Base-by-base conservation (phyloP, 2,329 filamentous ascomycete species). In the Nectriaceae sp. region DNA sequence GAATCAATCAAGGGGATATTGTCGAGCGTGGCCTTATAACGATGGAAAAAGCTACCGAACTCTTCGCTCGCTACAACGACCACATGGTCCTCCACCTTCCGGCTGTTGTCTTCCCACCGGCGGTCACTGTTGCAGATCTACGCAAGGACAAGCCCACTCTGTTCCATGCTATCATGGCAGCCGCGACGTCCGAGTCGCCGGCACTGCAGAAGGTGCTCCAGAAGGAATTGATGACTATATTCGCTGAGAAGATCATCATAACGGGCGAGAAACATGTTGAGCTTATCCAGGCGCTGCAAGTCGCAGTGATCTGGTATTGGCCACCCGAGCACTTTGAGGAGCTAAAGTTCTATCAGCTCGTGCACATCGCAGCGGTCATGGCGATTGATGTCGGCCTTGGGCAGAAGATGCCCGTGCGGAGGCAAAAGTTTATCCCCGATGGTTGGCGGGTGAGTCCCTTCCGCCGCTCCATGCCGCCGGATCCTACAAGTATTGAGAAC, bases 301-400 rank as follows among this genome's bases (percentile, higher is more conserved):
- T 96, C 3, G 77, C 83, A 5, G 83, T 86, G n/a, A 80, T 91
- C 18, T 96, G 90, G 89, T 95, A 96, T 66, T 85, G 84, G 66
- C 89, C 90, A 15, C 90, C 90, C 0, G 85, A 93, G 56, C 81
- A 88, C 59, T 89, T 89, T 50, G 89, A 95, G 62, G 88, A 94
- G 70, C 82, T 93, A 62, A 94, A 94, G 65, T 95, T 94, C 66
- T 96, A 94, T 70, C 89, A 93, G 71, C 79, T 94, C 56, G 84
- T 90, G 39, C 89, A 96, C 65, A 83, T 90, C 63, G 87, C 88
- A 2, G 86, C 86, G 40, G 80, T 90, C 58, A 89, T 96, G 85
- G 87, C 87, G 21, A 84, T 95, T 46, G 90, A 96, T 59, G 79
- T 96, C 26, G 90, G 90, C 1, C 79, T 96, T 5, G 88, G 86